Evolutionary conservation across 768 basidiomycete genomes (phyloP).

Genomic region (Lactifluus volemus): DNA sequence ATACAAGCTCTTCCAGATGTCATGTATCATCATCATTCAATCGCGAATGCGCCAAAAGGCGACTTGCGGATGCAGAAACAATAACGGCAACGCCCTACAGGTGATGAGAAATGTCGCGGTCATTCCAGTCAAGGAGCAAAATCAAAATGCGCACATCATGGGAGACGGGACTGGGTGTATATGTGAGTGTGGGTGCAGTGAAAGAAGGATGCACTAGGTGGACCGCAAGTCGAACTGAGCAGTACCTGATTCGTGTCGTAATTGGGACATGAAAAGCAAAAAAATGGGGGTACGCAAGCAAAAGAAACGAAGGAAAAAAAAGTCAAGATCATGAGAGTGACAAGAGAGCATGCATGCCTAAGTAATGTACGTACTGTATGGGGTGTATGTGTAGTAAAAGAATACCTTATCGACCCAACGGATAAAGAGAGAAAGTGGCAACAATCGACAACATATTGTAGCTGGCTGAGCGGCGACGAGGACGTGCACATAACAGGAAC

Average conservation of each 20-base stretch:
- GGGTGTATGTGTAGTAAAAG: conserved; percentile 5
- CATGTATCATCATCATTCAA: not conserved
- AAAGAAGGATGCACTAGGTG: not conserved
- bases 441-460: not conserved
- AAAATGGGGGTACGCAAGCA: not conserved
- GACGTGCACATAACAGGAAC: not conserved
- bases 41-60: not conserved
- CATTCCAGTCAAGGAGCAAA: conserved; percentile 2
- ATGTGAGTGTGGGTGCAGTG: conserved; percentile 3
- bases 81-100: not conserved
- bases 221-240: not conserved
- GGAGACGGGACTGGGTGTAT: not conserved
- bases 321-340: not conserved
- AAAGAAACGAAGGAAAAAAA: not conserved
- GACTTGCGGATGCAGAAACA: too few species aligned
- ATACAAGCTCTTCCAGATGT: not conserved
- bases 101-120: not conserved
- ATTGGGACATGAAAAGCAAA: not conserved
- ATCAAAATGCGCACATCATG: conserved; percentile 1
- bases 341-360: not conserved
- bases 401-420: not conserved
- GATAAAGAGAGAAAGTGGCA: not conserved
- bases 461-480: not conserved
- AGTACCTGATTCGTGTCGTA: not conserved
- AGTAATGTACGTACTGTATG: conserved; percentile 10